Evolutionary conservation across 2,329 filamentous ascomycete genomes (phyloP), one percentile per base, ranked within the genome.

Genomic region (Cordyceps farinosa): DNA sequence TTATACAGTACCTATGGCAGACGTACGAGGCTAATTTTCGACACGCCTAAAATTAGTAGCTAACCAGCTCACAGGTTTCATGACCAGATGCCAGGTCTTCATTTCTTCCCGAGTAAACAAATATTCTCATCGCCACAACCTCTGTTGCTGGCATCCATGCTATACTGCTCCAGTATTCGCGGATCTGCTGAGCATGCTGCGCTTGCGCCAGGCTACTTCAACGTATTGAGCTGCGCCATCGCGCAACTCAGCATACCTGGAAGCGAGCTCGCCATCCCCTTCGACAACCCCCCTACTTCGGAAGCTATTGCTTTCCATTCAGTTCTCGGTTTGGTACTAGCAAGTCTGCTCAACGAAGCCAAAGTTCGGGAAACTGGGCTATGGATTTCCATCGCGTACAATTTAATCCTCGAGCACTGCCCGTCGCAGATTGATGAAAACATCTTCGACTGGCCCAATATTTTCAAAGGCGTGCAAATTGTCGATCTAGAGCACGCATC

Each of bases 401-500:
- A 76, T 0, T 68, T 80, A 5, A 72, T 76, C 5, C 67, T 79
- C 5, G 77, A 79, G 58, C 73, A 78, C 52, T 79, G 77, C 50
- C 77, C 77, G 3, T 72, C 74, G 0, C 70, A 76, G 34, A 68
- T 75, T 5, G 74, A 78, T 50, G 74, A 76, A 44, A 69, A 69
- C n/a, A 74, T 73, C 0, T 67, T 71, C 11, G 75, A 79, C 58
- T 80, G 77, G 78, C 75, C 73, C 5, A 72, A 72, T 30, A 68
- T 80, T 0, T 78, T 78, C 60, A 74, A 73, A 9, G 73, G 73
- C 8, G 66, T 75, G 17, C 72, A 78, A 69, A 79, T 79, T 44
- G 75, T 79, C 32, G 77, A 79, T 50, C 70, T 80, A 9, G 77
- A 80, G 65, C 77, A 80, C 64, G 76, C 77, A 2, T 78, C 77